Evolutionary conservation across 352 stramenopile genomes (phyloP).

Genomic region (Globisporangium camurandrum): DNA sequence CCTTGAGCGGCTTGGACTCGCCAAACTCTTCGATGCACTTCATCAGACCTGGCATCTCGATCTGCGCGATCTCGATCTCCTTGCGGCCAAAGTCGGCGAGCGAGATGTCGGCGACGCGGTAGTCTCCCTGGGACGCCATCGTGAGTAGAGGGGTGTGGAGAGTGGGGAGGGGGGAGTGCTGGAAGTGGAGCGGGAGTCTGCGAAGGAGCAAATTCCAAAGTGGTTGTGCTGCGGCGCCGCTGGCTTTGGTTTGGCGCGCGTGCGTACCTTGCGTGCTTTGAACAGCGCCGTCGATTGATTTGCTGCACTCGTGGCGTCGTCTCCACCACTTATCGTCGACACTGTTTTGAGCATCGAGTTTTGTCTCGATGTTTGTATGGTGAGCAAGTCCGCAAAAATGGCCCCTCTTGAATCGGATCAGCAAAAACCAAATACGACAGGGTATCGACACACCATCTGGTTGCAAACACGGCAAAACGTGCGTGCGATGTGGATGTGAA

Average conservation of each 20-base stretch:
- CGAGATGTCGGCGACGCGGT: constrained; percentile 95
- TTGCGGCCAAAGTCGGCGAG: constrained; percentile 98
- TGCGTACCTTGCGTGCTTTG: too few relatives aligned
- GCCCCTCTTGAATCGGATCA: too few relatives aligned
- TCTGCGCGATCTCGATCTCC: constrained; percentile 97
- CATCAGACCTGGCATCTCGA: constrained; percentile 99
- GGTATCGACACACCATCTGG: background rate
- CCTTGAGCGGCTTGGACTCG: constrained; percentile 78
- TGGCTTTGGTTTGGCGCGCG: too few relatives aligned
- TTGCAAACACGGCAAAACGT: background rate
- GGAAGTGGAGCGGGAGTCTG: background rate
- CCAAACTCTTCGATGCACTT: constrained; percentile 92
- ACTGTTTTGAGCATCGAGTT: background rate
- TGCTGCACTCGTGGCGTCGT: too few relatives aligned
- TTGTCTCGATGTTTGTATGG: too few relatives aligned
- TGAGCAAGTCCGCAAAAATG: too few relatives aligned
- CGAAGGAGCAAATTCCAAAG: constrained; percentile 16
- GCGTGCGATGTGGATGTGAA: too few relatives aligned
- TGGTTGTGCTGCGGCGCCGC: too few relatives aligned
- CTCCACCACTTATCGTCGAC: background rate
- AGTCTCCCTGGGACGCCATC: constrained; percentile 66
- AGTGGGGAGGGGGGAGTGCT: too few relatives aligned
- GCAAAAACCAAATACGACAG: too few relatives aligned
- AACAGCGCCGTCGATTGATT: too few relatives aligned
- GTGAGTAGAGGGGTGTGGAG: constrained; percentile 5